Percentiles rank a stretch among this genome's conserved stretches.
Conservation (phyloP, 768 basidiomycete genomes). For the Pholiota microspora region DNA sequence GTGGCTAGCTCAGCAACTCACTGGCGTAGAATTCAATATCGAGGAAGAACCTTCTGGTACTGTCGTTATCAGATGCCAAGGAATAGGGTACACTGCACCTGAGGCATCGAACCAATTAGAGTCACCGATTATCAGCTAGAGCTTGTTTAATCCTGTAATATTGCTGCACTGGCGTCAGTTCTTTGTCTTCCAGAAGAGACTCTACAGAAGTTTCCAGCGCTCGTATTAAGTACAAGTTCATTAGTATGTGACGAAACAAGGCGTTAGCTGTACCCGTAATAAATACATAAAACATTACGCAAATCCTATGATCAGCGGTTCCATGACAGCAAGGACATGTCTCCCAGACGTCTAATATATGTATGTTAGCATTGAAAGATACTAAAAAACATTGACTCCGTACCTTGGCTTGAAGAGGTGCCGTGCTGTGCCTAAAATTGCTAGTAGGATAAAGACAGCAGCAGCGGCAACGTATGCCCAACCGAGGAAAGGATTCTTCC, state of each 20-base stretch:
- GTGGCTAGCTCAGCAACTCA: constrained; percentile 67
- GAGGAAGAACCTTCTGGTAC: constrained; percentile 40
- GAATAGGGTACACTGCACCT: constrained; percentile 53
- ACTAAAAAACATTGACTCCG: constrained; percentile 15
- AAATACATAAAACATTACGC: constrained; percentile 18
- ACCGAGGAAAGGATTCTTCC: constrained; percentile 97
- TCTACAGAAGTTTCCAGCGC: neutral
- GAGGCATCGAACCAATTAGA: neutral
- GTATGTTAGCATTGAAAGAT: constrained; percentile 7
- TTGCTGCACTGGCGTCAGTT: neutral
- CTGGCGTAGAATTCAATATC: constrained; percentile 61
- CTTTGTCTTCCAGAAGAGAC: neutral
- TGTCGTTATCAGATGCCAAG: constrained; percentile 56
- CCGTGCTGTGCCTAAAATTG: constrained; percentile 83
- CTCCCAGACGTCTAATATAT: constrained; percentile 68
- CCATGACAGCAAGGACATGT: constrained; percentile 87
- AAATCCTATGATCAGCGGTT: constrained; percentile 41
- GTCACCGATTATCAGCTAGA: too few species aligned
- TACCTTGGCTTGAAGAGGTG: constrained; percentile 93
- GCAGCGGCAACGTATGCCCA: constrained; percentile 96
- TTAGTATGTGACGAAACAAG: constrained; percentile 21
- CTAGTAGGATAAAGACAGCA: constrained; percentile 83
- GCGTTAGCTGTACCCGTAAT: constrained; percentile 23
- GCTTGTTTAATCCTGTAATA: neutral
- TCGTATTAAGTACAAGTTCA: constrained; percentile 24